A percentile compares a stretch with the other conserved stretches of the same genome.
Evolutionary conservation across 164 flowering plant genomes (phyloP).

Genomic region (Warburgia ugandensis): DNA sequence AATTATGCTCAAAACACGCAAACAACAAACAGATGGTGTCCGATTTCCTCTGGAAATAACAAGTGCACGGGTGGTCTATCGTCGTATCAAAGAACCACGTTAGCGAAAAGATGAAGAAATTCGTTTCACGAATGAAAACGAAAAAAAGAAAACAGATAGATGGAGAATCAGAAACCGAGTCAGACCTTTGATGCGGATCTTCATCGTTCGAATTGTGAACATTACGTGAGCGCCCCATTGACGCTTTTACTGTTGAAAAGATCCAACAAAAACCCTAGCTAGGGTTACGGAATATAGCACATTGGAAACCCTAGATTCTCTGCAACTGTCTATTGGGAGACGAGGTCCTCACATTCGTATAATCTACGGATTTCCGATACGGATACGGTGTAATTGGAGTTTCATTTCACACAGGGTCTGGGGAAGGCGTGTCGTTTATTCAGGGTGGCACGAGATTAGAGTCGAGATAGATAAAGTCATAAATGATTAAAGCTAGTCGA

Average conservation of each 20-base stretch:
- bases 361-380: neutral
- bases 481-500: too few relatives aligned
- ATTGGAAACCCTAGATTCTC: conserved; percentile 5
- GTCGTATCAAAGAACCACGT: too few relatives aligned
- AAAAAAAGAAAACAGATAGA: too few relatives aligned
- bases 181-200: conserved; percentile 13
- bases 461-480: too few relatives aligned
- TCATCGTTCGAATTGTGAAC: conserved; percentile 15
- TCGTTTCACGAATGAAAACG: too few relatives aligned
- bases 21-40: neutral
- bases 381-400: conserved; percentile 1
- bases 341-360: conserved; percentile 1
- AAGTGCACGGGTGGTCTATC: too few relatives aligned
- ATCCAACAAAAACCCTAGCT: neutral
- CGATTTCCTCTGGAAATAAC: too few relatives aligned
- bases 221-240: conserved; percentile 19
- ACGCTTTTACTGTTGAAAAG: neutral
- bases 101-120: too few relatives aligned
- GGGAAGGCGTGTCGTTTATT: too few relatives aligned
- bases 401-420: too few relatives aligned
- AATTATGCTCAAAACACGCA: neutral
- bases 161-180: neutral
- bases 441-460: too few relatives aligned
- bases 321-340: neutral
- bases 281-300: too few relatives aligned